Conservation (phyloP, 2,329 filamentous ascomycete genomes). For the Penicillium corylophilum region DNA sequence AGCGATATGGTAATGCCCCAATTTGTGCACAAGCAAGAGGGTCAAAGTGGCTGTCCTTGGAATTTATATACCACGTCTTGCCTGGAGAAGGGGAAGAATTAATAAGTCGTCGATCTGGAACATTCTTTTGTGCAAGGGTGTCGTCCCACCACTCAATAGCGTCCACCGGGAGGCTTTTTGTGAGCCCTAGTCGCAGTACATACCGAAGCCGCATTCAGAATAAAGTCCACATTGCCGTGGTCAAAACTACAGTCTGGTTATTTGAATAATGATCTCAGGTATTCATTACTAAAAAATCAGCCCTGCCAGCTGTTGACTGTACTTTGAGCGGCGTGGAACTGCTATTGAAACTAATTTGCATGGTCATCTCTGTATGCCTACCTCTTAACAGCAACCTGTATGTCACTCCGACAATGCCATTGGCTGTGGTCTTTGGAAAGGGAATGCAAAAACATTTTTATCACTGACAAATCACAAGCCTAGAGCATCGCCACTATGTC, state of each 20-base stretch:
- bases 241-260: slow-evolving; percentile 2
- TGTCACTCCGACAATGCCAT: slow-evolving; percentile 8
- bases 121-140: slow-evolving; percentile 1
- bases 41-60: slow-evolving; percentile 1
- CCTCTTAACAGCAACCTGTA: slow-evolving; percentile 1
- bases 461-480: slow-evolving; percentile 8
- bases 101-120: slow-evolving; percentile 3
- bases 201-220: slow-evolving; percentile 1
- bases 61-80: slow-evolving; percentile 4
- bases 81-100: neutral
- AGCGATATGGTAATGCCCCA: neutral
- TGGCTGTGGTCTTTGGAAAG: neutral
- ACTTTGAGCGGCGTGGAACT: too few relatives aligned
- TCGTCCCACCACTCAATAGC: slow-evolving; percentile 2
- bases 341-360: too few relatives aligned
- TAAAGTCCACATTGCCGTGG: neutral
- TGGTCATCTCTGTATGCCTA: too few relatives aligned
- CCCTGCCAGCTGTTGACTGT: too few relatives aligned
- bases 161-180: neutral
- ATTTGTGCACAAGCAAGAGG: neutral
- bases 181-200: neutral
- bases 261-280: neutral
- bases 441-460: neutral
- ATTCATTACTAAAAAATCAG: neutral
- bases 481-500: slow-evolving; percentile 4